Evolutionary conservation across 352 stramenopile species (phyloP).

Genomic region (Phytophthora megakarya): DNA sequence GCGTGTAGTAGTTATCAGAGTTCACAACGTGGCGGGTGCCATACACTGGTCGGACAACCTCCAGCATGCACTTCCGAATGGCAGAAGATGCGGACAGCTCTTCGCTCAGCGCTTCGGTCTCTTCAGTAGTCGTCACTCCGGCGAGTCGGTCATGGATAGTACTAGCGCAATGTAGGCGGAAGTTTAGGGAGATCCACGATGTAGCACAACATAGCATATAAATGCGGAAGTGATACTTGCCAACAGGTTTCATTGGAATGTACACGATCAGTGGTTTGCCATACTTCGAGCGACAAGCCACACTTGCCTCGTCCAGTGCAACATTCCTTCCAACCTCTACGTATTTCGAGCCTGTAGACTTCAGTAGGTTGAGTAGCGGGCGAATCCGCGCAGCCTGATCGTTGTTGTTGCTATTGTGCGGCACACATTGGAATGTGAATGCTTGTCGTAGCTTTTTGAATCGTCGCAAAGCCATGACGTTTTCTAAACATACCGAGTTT

Average conservation of each 20-base stretch:
- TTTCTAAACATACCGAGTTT: conserved; percentile 9
- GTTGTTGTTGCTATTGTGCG: background rate
- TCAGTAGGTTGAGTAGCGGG: too few relatives aligned
- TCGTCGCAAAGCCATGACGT: conserved; percentile 17
- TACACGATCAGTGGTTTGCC: background rate
- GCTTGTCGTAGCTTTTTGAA: conserved; percentile 27
- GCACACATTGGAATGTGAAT: conserved; percentile 24
- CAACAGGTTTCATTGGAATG: conserved; percentile 30
- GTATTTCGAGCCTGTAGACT: too few relatives aligned
- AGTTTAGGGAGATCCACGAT: too few relatives aligned
- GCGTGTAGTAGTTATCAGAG: conserved; percentile 45
- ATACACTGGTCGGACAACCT: conserved; percentile 29
- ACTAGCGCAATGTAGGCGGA: too few relatives aligned
- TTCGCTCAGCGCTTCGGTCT: too few relatives aligned
- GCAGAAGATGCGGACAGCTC: background rate
- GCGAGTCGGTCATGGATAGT: too few relatives aligned
- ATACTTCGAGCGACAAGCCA: conserved; percentile 12
- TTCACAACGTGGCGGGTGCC: conserved; percentile 30
- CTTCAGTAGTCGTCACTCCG: too few relatives aligned
- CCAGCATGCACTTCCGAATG: conserved; percentile 19
- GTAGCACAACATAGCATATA: conserved; percentile 38
- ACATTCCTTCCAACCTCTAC: too few relatives aligned
- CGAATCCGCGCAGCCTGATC: conserved; percentile 4
- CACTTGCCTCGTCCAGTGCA: conserved; percentile 2
- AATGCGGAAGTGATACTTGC: conserved; percentile 42